phyloP scores from a whole-genome alignment of 768 basidiomycete species.

The Exidia glandulosa region DNA sequence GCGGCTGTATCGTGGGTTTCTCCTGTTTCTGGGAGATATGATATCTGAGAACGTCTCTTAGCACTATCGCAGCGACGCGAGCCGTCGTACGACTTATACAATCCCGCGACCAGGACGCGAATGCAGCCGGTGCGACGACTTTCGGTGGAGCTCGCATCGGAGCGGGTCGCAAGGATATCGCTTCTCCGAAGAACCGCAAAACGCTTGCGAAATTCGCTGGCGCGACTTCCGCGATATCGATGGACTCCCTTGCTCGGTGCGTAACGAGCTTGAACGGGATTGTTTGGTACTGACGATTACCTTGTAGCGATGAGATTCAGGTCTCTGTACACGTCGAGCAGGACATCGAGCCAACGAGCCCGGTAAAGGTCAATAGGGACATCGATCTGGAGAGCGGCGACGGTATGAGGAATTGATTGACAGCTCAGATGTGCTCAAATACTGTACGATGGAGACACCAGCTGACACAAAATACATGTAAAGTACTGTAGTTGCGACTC shows the following conservation, averaged over 20 bases:
- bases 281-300: too few species aligned
- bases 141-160: neutral
- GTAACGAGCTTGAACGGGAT: too few species aligned
- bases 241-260: neutral
- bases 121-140: neutral
- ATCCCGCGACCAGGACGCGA: neutral
- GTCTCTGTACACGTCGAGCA: too few species aligned
- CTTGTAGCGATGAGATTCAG: too few species aligned
- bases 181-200: neutral
- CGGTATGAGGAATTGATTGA: too few species aligned
- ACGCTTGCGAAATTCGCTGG: neutral
- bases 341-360: too few species aligned
- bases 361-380: too few species aligned
- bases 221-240: neutral
- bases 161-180: neutral
- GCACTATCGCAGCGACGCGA: neutral
- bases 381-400: too few species aligned
- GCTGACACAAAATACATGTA: too few species aligned
- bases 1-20: neutral
- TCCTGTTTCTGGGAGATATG: neutral
- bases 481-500: too few species aligned
- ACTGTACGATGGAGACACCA: too few species aligned
- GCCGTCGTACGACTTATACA: neutral
- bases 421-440: too few species aligned
- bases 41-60: neutral